phyloP scores from a whole-genome alignment of 2,329 filamentous ascomycete genomes.

The Xylaria sp. region DNA sequence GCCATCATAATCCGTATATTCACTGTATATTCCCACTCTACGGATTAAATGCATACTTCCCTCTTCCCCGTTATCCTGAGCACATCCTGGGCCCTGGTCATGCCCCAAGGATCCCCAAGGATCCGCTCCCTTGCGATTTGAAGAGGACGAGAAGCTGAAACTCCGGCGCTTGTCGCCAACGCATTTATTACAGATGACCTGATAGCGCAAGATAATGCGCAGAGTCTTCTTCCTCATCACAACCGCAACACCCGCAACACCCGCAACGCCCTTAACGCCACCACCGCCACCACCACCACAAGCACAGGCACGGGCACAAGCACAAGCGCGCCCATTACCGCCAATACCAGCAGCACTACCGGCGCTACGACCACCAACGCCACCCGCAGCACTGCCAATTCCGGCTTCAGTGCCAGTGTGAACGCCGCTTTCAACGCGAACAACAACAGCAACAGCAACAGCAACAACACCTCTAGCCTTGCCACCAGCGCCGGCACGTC shows the following conservation, averaged over 20 bases:
- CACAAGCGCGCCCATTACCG: not conserved
- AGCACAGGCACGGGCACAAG: not conserved
- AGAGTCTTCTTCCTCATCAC: too few relatives aligned
- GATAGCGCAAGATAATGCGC: constrained; percentile 1
- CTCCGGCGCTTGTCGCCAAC: constrained; percentile 11
- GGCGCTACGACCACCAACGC: not conserved
- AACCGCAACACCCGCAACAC: not conserved
- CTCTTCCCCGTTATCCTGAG: not conserved
- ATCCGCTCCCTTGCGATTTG: not conserved
- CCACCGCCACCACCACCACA: not conserved
- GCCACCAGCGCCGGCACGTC: not conserved
- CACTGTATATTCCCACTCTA: not conserved
- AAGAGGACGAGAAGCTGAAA: constrained; percentile 9
- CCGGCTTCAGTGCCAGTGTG: not conserved
- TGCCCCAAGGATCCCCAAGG: not conserved
- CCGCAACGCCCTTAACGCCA: not conserved
- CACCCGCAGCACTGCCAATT: not conserved
- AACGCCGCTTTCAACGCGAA: not conserved
- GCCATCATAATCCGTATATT: too few relatives aligned
- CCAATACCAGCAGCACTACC: not conserved
- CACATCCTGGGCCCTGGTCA: not conserved
- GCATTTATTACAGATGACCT: constrained; percentile 11
- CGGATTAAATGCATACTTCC: not conserved
- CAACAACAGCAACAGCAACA: not conserved
- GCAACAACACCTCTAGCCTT: not conserved